Evolutionary conservation across 2,329 filamentous ascomycete species (phyloP).

Genomic region (Pleomassaria siparia): DNA sequence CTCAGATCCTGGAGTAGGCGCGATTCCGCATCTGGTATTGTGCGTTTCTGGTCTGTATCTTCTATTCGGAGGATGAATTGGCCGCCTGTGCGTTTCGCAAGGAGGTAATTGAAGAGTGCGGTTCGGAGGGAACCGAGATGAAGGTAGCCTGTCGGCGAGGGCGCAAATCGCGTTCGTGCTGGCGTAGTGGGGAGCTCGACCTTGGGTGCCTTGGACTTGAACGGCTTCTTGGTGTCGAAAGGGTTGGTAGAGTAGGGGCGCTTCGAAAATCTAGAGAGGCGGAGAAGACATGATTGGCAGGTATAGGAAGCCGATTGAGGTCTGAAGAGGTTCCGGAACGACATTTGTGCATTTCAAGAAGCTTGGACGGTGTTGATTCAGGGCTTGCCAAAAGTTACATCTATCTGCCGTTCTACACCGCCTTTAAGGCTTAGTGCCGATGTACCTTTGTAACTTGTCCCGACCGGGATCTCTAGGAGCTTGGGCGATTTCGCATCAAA

Average conservation of each 20-base stretch:
- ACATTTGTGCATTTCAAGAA: conserved; percentile 18
- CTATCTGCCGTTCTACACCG: neutral
- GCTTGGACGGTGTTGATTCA: neutral
- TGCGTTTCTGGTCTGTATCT: conserved; percentile 90
- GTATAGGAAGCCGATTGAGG: conserved; percentile 28
- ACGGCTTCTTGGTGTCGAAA: conserved; percentile 10
- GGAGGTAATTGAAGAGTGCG: conserved; percentile 90
- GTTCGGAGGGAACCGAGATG: conserved; percentile 91
- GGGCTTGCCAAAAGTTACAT: neutral
- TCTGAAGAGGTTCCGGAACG: conserved; percentile 19
- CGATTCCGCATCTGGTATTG: conserved; percentile 76
- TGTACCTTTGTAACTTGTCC: no score
- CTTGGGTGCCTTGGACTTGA: no score
- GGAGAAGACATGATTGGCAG: conserved; percentile 32
- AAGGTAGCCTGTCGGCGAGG: conserved; percentile 90
- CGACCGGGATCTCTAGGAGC: neutral
- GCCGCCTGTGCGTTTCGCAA: conserved; percentile 84
- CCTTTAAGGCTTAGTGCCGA: neutral
- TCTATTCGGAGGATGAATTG: conserved; percentile 91
- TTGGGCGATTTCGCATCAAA: no score
- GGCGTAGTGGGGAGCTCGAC: conserved; percentile 29
- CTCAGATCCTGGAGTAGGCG: conserved; percentile 75
- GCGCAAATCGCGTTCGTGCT: conserved; percentile 81
- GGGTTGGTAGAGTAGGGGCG: conserved; percentile 14
- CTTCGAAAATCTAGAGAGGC: conserved; percentile 18